Conservation (phyloP, 1,284 basidiomycete species). For the Pseudozyma thailandica region DNA sequence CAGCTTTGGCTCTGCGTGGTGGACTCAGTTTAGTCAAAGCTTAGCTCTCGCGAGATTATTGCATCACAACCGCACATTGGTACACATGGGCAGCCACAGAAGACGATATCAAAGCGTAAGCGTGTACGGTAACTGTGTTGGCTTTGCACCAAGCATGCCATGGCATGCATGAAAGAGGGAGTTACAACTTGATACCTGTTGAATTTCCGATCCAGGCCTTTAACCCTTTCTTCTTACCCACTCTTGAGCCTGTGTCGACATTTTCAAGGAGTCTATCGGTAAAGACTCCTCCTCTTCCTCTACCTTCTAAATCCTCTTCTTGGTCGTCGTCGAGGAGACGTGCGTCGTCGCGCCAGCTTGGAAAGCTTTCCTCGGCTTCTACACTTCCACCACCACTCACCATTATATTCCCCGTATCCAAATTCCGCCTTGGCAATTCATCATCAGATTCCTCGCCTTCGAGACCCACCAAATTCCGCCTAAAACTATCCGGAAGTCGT, state of each 20-base stretch:
- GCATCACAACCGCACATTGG: too few relatives aligned
- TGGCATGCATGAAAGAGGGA: neutral
- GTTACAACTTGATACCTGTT: conserved; percentile 20
- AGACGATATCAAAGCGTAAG: too few relatives aligned
- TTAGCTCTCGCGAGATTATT: too few relatives aligned
- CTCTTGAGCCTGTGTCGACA: neutral
- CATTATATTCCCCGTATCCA: conserved; percentile 17
- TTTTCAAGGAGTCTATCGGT: conserved; percentile 3
- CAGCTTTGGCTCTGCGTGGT: too few relatives aligned
- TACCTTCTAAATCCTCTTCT: conserved; percentile 4
- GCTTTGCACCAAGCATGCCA: too few relatives aligned
- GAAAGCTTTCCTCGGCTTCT: conserved; percentile 25
- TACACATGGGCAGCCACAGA: too few relatives aligned
- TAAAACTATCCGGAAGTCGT: conserved; percentile 29
- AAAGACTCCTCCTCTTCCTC: conserved; percentile 24
- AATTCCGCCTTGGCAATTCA: conserved; percentile 25
- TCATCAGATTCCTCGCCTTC: conserved; percentile 20
- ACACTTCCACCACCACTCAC: neutral
- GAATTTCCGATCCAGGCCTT: conserved; percentile 14
- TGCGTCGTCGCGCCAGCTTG: conserved; percentile 11
- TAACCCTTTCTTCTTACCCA: conserved; percentile 4
- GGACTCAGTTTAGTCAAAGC: too few relatives aligned
- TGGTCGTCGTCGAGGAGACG: neutral
- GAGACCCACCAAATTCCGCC: conserved; percentile 15
- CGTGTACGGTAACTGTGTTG: too few relatives aligned